Evolutionary conservation across 1,139 yeast species (phyloP).

Genomic region (Yamadazyma sp.): DNA sequence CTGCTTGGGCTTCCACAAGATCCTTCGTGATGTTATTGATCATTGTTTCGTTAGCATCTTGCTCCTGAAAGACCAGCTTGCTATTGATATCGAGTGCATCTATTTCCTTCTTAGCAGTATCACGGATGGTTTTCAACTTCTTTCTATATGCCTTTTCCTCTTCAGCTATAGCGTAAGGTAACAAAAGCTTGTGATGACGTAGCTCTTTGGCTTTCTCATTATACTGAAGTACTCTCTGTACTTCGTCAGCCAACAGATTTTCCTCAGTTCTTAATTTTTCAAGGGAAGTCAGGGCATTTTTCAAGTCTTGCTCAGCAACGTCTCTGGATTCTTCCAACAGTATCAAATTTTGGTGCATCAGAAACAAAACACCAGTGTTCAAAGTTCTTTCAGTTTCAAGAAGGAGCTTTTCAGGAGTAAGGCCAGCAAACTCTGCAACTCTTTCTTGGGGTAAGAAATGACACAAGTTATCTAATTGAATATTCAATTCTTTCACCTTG

Average conservation of each 20-base stretch:
- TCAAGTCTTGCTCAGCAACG: slow-evolving; percentile 17
- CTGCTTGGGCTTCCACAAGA: not conserved
- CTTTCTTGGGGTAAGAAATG: slow-evolving; percentile 95
- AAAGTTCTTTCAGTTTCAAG: slow-evolving; percentile 81
- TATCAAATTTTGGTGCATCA: slow-evolving; percentile 59
- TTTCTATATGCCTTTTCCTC: slow-evolving; percentile 49
- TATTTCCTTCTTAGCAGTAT: slow-evolving; percentile 34
- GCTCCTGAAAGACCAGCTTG: not conserved
- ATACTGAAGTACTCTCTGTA: slow-evolving; percentile 37
- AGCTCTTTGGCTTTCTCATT: slow-evolving; percentile 45
- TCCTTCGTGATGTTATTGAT: not conserved
- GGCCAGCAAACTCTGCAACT: slow-evolving; percentile 87
- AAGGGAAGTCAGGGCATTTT: slow-evolving; percentile 17
- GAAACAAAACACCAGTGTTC: slow-evolving; percentile 58
- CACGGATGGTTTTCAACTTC: slow-evolving; percentile 41
- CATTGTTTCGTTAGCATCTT: not conserved
- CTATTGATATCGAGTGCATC: slow-evolving; percentile 24
- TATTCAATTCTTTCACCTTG: slow-evolving; percentile 53
- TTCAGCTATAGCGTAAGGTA: slow-evolving; percentile 63
- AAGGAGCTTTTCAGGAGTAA: slow-evolving; percentile 73
- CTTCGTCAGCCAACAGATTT: slow-evolving; percentile 32
- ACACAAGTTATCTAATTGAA: slow-evolving; percentile 88
- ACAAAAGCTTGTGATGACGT: slow-evolving; percentile 46
- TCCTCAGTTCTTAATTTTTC: slow-evolving; percentile 30
- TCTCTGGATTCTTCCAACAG: slow-evolving; percentile 45